Conservation (phyloP, 2,329 filamentous ascomycete genomes). For the Plenodomus tracheiphilus region DNA sequence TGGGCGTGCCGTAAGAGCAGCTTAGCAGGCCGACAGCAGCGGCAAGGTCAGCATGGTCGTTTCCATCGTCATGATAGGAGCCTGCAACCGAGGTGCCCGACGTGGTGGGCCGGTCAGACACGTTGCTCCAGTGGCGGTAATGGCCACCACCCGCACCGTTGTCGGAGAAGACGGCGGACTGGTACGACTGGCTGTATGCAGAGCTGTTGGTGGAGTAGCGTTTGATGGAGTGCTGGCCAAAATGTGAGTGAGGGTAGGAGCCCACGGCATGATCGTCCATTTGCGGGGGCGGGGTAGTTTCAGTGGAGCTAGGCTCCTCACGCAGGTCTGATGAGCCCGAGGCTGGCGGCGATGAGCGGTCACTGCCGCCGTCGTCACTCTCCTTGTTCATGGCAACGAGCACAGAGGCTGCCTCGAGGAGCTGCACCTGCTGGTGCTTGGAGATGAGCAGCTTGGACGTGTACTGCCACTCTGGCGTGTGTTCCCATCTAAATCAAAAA, state of each 20-base stretch:
- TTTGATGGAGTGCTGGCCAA: slow-evolving; percentile 43
- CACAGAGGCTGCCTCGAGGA: slow-evolving; percentile 95
- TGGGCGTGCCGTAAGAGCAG: slow-evolving; percentile 85
- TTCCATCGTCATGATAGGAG: slow-evolving; percentile 70
- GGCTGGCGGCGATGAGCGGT: slow-evolving; percentile 80
- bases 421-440: slow-evolving; percentile 98
- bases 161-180: slow-evolving; percentile 67
- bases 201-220: slow-evolving; percentile 54
- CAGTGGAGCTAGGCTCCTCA: slow-evolving; percentile 80
- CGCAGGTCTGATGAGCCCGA: slow-evolving; percentile 77
- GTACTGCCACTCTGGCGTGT: slow-evolving; percentile 95
- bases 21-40: slow-evolving; percentile 88
- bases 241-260: slow-evolving; percentile 46
- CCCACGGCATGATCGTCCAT: slow-evolving; percentile 64
- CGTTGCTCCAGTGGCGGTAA: slow-evolving; percentile 69
- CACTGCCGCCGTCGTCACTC: slow-evolving; percentile 67
- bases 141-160: slow-evolving; percentile 59
- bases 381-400: slow-evolving; percentile 84
- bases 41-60: slow-evolving; percentile 76
- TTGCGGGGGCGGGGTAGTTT: slow-evolving; percentile 89
- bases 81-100: slow-evolving; percentile 64
- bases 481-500: slow-evolving; percentile 81
- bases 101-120: slow-evolving; percentile 75
- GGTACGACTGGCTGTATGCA: slow-evolving; percentile 75
- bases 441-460: slow-evolving; percentile 98